These are phyloP conservation scores for Colletotrichum higginsianum DNA, from an alignment of 2,329 filamentous ascomycete genomes.

Conservation along the genomic window DNA sequence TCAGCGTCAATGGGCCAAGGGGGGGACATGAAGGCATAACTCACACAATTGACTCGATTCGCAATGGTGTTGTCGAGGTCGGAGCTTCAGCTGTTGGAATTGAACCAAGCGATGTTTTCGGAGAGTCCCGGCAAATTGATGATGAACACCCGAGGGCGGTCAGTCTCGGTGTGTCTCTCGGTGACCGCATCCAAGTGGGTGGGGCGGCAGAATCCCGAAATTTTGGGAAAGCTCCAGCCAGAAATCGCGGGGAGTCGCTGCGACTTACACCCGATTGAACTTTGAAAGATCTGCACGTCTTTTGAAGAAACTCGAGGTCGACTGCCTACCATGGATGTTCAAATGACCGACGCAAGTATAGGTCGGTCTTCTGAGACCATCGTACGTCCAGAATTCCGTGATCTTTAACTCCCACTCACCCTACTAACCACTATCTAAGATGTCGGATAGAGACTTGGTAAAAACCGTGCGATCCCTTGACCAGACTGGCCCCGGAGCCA, in stretches of 20 bases:
- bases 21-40: constrained; percentile 22
- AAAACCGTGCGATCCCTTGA: constrained; percentile 70
- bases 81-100: constrained; percentile 39
- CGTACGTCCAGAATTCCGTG: constrained; percentile 14
- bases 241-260: constrained; percentile 32
- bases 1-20: constrained; percentile 44
- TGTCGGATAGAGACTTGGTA: constrained; percentile 58
- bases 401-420: background rate
- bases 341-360: constrained; percentile 30
- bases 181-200: constrained; percentile 45
- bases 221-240: constrained; percentile 53
- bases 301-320: constrained; percentile 5
- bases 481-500: constrained; percentile 61
- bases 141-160: constrained; percentile 61
- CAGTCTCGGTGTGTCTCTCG: constrained; percentile 44
- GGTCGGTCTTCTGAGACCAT: constrained; percentile 22
- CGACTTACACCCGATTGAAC: constrained; percentile 1
- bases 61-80: constrained; percentile 38
- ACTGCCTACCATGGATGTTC: constrained; percentile 37
- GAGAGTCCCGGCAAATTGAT: constrained; percentile 52
- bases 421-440: constrained; percentile 41
- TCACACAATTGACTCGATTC: constrained; percentile 38
- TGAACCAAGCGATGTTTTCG: constrained; percentile 44
- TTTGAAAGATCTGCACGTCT: constrained; percentile 10
- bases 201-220: constrained; percentile 62